Conservation (phyloP, 108 stramenopile species). For the Cylindrotheca closterium region DNA sequence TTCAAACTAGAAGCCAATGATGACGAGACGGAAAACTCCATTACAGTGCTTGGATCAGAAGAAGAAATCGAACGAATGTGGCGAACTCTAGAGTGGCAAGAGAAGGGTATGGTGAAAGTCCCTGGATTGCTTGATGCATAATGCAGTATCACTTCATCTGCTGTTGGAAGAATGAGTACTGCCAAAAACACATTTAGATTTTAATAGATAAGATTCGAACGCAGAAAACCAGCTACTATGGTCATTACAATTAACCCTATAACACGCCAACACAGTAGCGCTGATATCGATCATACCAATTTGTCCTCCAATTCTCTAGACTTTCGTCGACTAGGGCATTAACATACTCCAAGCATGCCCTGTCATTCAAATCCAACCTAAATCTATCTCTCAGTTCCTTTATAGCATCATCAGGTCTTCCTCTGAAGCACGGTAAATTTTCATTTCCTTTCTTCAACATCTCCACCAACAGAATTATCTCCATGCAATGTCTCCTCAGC, state of each 20-base stretch:
- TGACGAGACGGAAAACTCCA: conserved; percentile 85
- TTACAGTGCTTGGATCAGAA: conserved; percentile 78
- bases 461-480: conserved; percentile 90
- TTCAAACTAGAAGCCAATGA: conserved; percentile 78
- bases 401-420: conserved; percentile 84
- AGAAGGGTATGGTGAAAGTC: conserved; percentile 95
- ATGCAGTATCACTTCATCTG: neutral
- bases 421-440: conserved; percentile 92
- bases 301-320: conserved; percentile 93
- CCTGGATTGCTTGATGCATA: conserved; percentile 67
- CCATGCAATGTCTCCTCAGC: conserved; percentile 80
- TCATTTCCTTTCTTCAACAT: conserved; percentile 94
- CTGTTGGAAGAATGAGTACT: neutral
- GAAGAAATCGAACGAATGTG: conserved; percentile 95
- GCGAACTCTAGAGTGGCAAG: conserved; percentile 83
- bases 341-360: conserved; percentile 84
- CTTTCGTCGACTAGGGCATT: conserved; percentile 87
- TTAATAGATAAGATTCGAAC: neutral
- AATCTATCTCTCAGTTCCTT: conserved; percentile 81
- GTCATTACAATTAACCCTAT: conserved; percentile 17
- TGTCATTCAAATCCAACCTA: conserved; percentile 73
- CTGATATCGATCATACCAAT: conserved; percentile 97
- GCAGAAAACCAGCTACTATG: too few relatives aligned
- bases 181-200: neutral
- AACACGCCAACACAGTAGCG: conserved; percentile 90